Conservation (phyloP, 1,284 basidiomycete genomes). For the Coriolopsis trogii region DNA sequence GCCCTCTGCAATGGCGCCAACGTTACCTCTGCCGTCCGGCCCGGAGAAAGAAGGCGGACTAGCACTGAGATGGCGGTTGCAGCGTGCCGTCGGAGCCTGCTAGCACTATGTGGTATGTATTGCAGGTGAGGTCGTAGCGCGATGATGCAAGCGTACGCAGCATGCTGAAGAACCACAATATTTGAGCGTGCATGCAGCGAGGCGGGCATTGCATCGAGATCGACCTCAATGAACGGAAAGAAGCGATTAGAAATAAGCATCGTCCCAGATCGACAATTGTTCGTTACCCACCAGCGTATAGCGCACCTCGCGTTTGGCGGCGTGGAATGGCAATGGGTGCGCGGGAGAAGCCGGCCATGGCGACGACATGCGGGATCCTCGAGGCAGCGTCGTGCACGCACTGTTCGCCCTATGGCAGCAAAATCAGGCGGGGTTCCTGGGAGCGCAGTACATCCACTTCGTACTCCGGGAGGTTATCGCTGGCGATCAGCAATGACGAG, state of each 20-base stretch:
- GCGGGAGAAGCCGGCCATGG: constrained; percentile 12
- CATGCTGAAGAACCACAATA: background rate
- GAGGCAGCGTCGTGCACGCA: too few species aligned
- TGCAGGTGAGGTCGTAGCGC: background rate
- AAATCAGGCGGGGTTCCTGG: too few species aligned
- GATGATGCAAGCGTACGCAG: background rate
- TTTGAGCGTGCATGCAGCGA: background rate
- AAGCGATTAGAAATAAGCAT: constrained; percentile 13
- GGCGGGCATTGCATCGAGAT: constrained; percentile 4
- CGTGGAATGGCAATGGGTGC: background rate
- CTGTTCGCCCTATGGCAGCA: too few species aligned
- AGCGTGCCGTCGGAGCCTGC: too few species aligned
- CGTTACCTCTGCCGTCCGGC: background rate
- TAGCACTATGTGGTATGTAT: too few species aligned
- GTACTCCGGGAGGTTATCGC: too few species aligned
- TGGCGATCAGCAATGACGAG: too few species aligned
- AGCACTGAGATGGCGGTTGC: background rate
- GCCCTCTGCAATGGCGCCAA: background rate
- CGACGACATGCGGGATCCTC: constrained; percentile 2
- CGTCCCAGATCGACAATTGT: background rate
- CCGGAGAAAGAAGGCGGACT: background rate
- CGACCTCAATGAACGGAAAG: background rate
- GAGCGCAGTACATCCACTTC: too few species aligned
- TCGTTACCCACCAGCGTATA: background rate
- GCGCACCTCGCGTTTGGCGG: background rate